phyloP scores from a whole-genome alignment of 2,329 filamentous ascomycete species.

The Colletotrichum sp. region DNA sequence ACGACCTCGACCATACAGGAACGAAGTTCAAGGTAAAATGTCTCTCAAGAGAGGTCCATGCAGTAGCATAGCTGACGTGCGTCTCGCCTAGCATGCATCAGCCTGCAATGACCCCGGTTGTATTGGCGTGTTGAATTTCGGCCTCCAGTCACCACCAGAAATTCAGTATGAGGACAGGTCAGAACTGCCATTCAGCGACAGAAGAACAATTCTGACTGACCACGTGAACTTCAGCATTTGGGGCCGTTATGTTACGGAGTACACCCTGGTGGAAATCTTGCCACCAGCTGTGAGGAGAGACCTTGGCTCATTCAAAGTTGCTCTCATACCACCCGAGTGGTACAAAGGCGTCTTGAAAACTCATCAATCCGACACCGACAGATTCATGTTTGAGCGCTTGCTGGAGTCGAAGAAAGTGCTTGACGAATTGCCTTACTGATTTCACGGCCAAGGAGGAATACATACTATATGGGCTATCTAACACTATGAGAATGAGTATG shows the following conservation, averaged over 20 bases:
- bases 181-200: neutral
- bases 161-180: neutral
- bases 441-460: neutral
- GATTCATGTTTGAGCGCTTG: neutral
- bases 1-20: neutral
- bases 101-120: neutral
- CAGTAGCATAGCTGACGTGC: neutral
- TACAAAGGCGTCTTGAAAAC: neutral
- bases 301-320: neutral
- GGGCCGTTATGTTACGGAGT: neutral
- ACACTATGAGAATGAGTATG: neutral
- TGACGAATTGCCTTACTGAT: neutral
- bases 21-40: neutral
- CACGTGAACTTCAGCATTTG: neutral
- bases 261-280: neutral
- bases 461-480: neutral
- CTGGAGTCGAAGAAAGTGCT: neutral
- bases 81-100: neutral
- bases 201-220: neutral
- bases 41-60: rapidly evolving
- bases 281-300: neutral
- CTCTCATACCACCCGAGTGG: neutral
- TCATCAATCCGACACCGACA: neutral
- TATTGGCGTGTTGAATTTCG: neutral
- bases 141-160: neutral